A percentile compares a stretch with the other conserved stretches of the same genome.
phyloP scores from a whole-genome alignment of 345 rosid genomes.

The Euclidium syriacum region DNA sequence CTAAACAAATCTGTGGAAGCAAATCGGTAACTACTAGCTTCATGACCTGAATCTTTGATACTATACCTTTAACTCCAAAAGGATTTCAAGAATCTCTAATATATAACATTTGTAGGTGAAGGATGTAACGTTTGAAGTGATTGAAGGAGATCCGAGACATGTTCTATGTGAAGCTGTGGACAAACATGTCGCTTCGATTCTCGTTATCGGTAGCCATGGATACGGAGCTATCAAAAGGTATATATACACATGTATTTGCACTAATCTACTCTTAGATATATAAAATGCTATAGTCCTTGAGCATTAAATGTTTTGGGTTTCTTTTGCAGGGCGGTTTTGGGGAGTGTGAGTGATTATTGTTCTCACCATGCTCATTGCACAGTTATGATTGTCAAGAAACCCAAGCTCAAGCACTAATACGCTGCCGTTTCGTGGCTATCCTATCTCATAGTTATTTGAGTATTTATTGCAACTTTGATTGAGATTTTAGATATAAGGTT shows the following conservation, averaged over 20 bases:
- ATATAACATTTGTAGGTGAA: constrained; percentile 34
- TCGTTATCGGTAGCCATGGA: constrained; percentile 80
- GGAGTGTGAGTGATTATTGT: constrained; percentile 80
- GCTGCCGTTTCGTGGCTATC: neutral
- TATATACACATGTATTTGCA: too few relatives aligned
- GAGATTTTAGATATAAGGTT: too few relatives aligned
- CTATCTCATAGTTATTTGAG: neutral
- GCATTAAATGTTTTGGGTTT: neutral
- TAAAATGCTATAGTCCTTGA: too few relatives aligned
- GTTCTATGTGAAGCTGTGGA: constrained; percentile 74
- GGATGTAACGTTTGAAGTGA: constrained; percentile 42
- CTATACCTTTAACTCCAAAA: too few relatives aligned
- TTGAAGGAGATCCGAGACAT: constrained; percentile 73
- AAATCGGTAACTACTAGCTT: constrained; percentile 41
- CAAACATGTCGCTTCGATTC: constrained; percentile 52
- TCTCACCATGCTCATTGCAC: constrained; percentile 81
- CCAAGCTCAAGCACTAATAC: constrained; percentile 28
- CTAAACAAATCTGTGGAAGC: constrained; percentile 41
- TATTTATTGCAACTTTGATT: too few relatives aligned
- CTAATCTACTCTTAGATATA: too few relatives aligned
- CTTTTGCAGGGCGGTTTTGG: constrained; percentile 63
- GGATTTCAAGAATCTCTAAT: neutral
- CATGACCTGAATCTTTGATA: neutral
- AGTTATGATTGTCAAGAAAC: constrained; percentile 84
- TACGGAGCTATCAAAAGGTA: constrained; percentile 83